phyloP scores from a whole-genome alignment of 768 basidiomycete genomes.

The Boletus barrowsii region DNA sequence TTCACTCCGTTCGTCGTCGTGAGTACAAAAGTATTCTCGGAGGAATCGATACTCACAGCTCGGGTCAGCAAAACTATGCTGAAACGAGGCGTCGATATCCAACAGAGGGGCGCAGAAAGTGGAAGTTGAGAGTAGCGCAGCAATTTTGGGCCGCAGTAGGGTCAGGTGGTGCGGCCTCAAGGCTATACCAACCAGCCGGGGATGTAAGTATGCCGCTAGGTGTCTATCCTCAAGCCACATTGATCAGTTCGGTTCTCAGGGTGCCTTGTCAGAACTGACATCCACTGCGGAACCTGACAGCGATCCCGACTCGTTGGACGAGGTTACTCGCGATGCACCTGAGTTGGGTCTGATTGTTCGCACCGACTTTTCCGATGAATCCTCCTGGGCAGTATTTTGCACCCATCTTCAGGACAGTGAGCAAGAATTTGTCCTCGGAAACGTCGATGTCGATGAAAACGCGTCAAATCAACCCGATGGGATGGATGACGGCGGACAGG shows the following conservation, averaged over 20 bases:
- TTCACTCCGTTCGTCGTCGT: slow-evolving; percentile 19
- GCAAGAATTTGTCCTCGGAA: slow-evolving; percentile 44
- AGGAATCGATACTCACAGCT: slow-evolving; percentile 4
- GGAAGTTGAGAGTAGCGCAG: slow-evolving; percentile 50
- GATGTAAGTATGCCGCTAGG: not conserved
- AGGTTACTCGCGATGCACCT: slow-evolving; percentile 39
- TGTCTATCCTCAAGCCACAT: not conserved
- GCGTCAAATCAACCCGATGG: slow-evolving; percentile 23
- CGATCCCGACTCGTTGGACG: slow-evolving; percentile 58
- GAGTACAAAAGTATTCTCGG: slow-evolving; percentile 2
- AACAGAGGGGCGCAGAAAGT: slow-evolving; percentile 53
- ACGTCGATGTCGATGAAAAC: slow-evolving; percentile 25
- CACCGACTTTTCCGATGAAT: slow-evolving; percentile 67
- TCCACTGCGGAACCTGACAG: slow-evolving; percentile 23
- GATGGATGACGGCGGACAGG: slow-evolving; percentile 9
- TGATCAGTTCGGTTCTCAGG: slow-evolving; percentile 13
- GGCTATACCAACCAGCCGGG: not conserved
- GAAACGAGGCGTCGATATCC: slow-evolving; percentile 44
- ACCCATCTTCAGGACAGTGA: slow-evolving; percentile 52
- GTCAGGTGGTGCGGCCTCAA: slow-evolving; percentile 19
- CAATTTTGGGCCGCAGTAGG: slow-evolving; percentile 42
- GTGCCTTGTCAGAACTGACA: slow-evolving; percentile 11
- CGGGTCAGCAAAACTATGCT: slow-evolving; percentile 40
- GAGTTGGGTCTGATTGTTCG: slow-evolving; percentile 66
- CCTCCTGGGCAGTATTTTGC: slow-evolving; percentile 59